Conservation (phyloP, 306 rosid species). For the Vachellia pachyceras region DNA sequence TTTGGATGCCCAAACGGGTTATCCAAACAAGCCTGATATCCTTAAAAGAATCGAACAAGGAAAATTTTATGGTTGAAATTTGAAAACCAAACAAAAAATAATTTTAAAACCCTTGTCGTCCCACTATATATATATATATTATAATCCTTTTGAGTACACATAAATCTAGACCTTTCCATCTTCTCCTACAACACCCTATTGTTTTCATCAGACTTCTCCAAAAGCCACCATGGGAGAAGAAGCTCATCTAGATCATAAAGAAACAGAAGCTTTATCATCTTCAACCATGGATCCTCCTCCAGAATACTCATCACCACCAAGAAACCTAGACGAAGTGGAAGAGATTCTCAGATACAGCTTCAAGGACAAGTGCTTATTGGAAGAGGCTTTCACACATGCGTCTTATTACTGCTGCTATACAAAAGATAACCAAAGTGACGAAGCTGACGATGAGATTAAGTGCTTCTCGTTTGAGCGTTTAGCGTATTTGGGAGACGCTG, state of each 20-base stretch:
- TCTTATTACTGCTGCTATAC: constrained; percentile 19
- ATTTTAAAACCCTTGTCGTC: neutral
- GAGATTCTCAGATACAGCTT: constrained; percentile 53
- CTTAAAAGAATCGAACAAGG: too few species aligned
- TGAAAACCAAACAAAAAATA: neutral
- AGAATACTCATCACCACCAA: neutral
- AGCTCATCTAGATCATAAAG: constrained; percentile 3
- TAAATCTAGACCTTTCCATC: neutral
- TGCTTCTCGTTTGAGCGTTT: constrained; percentile 47
- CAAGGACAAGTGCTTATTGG: constrained; percentile 45
- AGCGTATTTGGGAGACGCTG: constrained; percentile 63
- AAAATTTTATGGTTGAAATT: neutral
- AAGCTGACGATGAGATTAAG: neutral
- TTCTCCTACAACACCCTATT: neutral
- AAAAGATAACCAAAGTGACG: neutral
- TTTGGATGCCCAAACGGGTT: too few species aligned
- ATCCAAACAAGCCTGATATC: too few species aligned
- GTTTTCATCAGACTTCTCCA: too few species aligned
- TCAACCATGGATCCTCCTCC: neutral
- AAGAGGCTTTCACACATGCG: constrained; percentile 66
- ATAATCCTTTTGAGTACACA: too few species aligned
- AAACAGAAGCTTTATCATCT: neutral
- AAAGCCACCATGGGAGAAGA: constrained; percentile 3
- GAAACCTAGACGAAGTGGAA: constrained; percentile 49
- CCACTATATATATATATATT: too few species aligned